Base-by-base conservation (phyloP, 2,329 filamentous ascomycete genomes). In the Domatiomyces catenatus region DNA sequence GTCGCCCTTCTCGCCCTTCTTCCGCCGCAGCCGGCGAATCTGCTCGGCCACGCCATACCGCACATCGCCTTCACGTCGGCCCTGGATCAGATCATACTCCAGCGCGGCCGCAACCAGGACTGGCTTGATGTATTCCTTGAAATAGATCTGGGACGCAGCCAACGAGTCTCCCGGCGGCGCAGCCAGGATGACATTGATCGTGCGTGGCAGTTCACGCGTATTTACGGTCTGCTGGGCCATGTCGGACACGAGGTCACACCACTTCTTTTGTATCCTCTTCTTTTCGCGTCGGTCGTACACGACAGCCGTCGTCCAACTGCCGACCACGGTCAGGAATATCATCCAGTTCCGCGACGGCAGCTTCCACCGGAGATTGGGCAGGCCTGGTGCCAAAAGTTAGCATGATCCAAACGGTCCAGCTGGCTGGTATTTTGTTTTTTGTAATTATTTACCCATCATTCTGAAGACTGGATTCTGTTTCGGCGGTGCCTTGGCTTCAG, bases 271-370 rank as follows among this genome's bases (percentile, higher is more conserved):
- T 49, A 82, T 81, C 55, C 81, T 81, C 61, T 82, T 85, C 73
- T 90, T 94, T 70, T 96, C 83, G 53, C 86, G 82, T 63, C 86
- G 86, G 69, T 98, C 92, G 73, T 98, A 95, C 63, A 92, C 77
- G 50, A 96, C 75, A 48, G 87, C 84, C 15, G 79, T 80, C 5
- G 86, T 80, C 63, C 94, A 84, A 46, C 85, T 79, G 49, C 82
- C 82, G 8, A 83, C 83, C 50, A 96, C 67, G 46, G 83, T 75
- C 67, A 89, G 80, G 71, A 98, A 98, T 62, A 98, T 95, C 69
- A 92, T 80, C 92, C 92, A 98, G 66, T 96, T 96, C 54, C 92
- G 84, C 17, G 90, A 96, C 6, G 92, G 92, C 17, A 98, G 79
- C 67, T 81, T 87, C 60, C 81, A 76, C 53, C 85, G 84, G 54